Evolutionary conservation across 495 filamentous ascomycete genomes (phyloP), one percentile per base, ranked within the genome.

Genomic region (Hyphodiscus hymeniophilus): DNA sequence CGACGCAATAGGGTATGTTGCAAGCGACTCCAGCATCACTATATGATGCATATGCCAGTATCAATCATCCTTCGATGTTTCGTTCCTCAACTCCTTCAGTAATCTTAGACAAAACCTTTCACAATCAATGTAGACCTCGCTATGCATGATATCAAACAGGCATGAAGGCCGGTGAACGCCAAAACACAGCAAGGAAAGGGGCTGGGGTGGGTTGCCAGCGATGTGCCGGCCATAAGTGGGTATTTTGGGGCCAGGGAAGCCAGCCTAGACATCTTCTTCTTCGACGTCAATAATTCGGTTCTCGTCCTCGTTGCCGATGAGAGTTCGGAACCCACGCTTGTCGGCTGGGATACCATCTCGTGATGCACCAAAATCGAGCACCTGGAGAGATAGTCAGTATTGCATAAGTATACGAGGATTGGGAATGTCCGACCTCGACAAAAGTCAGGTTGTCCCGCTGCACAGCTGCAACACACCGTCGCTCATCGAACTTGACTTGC

Each of bases 401-500:
- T 41, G 47, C n/a, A 17, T 22, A 38, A n/a, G 50, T 45, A 51
- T 31, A 13, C 23, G 23, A 21, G 20, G 24, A 51, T 17, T 16
- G 23, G 26, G 17, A 45, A 43, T 18, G 66, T 28, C 82, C 73
- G 63, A 97, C 92, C 80, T 99, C 92, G 40, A 99, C 88, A 59
- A 95, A 97, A 4, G 94, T 97, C 57, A 94, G 60, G 53, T 80
- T 82, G 44, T 94, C 87, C 35, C 92, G 75, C 70, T 99, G 94
- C 52, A 99, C 92, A 24, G 92, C 92, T 41, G 92, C 92, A 36
- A 99, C 92, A 63, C 92, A 99, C 64, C 89, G 73, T 50, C 92
- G 76, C 61, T 94, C 87, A 62, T 99, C 89, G 66, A 99, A 99
- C 60, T 89, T 89, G 58, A 99, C 92, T 68, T 99, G 92, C 92